Evolutionary conservation across 805 yeast species (phyloP).

Genomic region (Ogataea methylovora): DNA sequence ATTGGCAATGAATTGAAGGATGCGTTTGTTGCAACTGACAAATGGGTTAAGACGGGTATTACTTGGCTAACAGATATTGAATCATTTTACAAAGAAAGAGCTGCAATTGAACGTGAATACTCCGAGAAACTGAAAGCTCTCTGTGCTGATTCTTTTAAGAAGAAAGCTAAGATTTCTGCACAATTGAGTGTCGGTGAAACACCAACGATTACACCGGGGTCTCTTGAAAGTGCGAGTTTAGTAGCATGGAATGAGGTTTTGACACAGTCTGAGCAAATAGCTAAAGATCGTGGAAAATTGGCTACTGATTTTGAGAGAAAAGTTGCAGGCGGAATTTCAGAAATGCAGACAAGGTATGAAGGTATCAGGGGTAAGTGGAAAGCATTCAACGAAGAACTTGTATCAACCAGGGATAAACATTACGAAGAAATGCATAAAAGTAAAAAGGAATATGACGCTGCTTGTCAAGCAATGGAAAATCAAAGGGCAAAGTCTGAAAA

Average conservation of each 20-base stretch:
- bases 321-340: constrained; percentile 52
- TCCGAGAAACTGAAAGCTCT: constrained; percentile 57
- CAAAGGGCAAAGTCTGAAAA: constrained; percentile 71
- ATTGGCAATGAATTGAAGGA: constrained; percentile 77
- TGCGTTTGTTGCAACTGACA: constrained; percentile 65
- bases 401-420: constrained; percentile 35
- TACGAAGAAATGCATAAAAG: constrained; percentile 54
- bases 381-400: constrained; percentile 51
- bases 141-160: constrained; percentile 62
- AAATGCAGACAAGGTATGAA: constrained; percentile 46
- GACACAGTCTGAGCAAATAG: constrained; percentile 72
- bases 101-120: constrained; percentile 78
- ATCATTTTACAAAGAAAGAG: constrained; percentile 75
- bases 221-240: constrained; percentile 78
- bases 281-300: constrained; percentile 56
- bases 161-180: constrained; percentile 64
- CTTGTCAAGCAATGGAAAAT: constrained; percentile 74
- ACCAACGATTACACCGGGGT: constrained; percentile 91
- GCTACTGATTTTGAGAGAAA: constrained; percentile 52
- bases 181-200: constrained; percentile 80
- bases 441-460: constrained; percentile 71
- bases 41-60: constrained; percentile 72
- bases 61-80: constrained; percentile 75
- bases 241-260: constrained; percentile 89
- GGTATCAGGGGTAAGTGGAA: constrained; percentile 48